Evolutionary conservation across 805 yeast genomes (phyloP).

Genomic region (Lachancea waltii): DNA sequence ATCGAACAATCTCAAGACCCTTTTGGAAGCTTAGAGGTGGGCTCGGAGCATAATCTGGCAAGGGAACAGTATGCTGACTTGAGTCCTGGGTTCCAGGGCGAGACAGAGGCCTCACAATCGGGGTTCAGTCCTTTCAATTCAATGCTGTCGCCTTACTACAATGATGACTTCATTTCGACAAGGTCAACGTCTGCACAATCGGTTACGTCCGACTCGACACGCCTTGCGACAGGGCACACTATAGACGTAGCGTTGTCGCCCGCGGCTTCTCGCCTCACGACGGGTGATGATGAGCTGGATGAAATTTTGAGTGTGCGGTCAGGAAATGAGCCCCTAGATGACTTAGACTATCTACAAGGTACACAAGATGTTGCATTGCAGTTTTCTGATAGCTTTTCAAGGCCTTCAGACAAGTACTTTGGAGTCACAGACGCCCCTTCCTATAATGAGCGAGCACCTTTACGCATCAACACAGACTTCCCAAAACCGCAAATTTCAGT

Average conservation of each 20-base stretch:
- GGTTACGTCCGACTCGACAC: not conserved
- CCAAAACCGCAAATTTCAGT: conserved; percentile 22
- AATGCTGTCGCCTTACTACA: conserved; percentile 2
- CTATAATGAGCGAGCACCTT: not conserved
- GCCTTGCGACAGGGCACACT: not conserved
- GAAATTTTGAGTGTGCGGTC: conserved; percentile 29
- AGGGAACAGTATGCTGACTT: not conserved
- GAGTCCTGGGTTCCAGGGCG: not conserved
- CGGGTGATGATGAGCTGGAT: conserved; percentile 25
- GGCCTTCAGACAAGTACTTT: not conserved
- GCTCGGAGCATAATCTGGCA: not conserved
- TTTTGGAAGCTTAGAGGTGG: not conserved
- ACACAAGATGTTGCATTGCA: not conserved
- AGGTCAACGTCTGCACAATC: conserved; percentile 5
- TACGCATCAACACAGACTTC: not conserved
- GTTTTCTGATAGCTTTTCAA: not conserved
- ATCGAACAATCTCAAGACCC: conserved; percentile 2
- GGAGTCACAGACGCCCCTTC: not conserved
- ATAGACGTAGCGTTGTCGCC: conserved; percentile 25
- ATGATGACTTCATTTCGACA: conserved; percentile 4
- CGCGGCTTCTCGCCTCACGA: conserved; percentile 20
- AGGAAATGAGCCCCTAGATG: conserved; percentile 8
- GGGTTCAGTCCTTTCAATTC: not conserved
- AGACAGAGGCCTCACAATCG: not conserved
- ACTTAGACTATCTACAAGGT: not conserved